These are phyloP conservation scores for Coriaria nepalensis DNA, from an alignment of 306 rosid species.

Conservation along the genomic window DNA sequence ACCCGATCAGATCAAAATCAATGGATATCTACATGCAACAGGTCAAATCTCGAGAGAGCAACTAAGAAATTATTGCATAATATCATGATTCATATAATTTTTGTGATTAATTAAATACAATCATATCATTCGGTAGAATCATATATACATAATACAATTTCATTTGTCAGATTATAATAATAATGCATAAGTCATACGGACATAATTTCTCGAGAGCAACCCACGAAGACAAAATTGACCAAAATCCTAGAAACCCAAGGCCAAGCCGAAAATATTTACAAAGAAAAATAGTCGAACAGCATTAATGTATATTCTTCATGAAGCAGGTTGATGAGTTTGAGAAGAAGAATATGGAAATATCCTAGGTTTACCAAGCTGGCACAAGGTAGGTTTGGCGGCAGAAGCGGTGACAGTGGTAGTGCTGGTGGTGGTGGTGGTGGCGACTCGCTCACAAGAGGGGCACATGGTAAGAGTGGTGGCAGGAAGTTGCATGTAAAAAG, in stretches of 20 bases:
- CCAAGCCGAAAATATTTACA: conserved; percentile 20
- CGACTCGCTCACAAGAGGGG: conserved; percentile 81
- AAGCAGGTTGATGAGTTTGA: conserved; percentile 25
- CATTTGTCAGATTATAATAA: too few relatives aligned
- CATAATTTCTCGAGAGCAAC: too few relatives aligned
- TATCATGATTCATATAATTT: too few relatives aligned
- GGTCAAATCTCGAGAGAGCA: too few relatives aligned
- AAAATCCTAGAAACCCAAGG: neutral
- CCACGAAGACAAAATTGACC: too few relatives aligned
- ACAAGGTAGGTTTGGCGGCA: neutral
- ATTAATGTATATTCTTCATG: conserved; percentile 11
- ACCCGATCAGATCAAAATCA: too few relatives aligned
- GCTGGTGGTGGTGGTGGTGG: conserved; percentile 25
- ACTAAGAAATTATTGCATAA: too few relatives aligned
- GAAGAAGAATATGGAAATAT: conserved; percentile 18
- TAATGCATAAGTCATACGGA: too few relatives aligned
- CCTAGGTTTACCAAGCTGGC: conserved; percentile 23
- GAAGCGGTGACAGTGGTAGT: conserved; percentile 4
- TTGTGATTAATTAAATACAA: too few relatives aligned
- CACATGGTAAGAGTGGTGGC: conserved; percentile 99
- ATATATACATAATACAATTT: too few relatives aligned
- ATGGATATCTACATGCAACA: too few relatives aligned
- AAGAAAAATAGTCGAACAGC: neutral
- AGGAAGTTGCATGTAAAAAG: conserved; percentile 87
- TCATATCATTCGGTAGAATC: too few relatives aligned